phyloP scores from a whole-genome alignment of 441 rosid genomes.

The Adansonia gregorii region DNA sequence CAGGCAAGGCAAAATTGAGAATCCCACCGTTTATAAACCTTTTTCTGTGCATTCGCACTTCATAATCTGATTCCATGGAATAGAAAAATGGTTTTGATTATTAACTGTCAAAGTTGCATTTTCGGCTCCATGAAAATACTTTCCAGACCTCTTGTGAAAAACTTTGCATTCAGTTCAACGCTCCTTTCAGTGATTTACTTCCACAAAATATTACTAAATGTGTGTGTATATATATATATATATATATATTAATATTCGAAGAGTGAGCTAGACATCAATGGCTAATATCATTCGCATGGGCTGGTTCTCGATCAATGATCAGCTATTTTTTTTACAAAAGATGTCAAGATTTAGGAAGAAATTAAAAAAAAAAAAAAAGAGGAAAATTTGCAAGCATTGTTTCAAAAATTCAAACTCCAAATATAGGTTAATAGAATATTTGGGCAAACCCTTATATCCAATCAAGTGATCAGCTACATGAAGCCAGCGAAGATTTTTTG shows the following conservation, averaged over 20 bases:
- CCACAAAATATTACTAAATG: not conserved
- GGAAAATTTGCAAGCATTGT: too few species aligned
- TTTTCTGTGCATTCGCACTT: not conserved
- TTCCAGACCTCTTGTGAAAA: not conserved
- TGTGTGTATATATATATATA: not conserved
- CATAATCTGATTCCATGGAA: not conserved
- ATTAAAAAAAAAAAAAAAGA: too few species aligned
- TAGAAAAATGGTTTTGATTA: not conserved
- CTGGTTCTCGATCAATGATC: slow-evolving; percentile 3
- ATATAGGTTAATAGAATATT: too few species aligned
- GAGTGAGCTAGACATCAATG: slow-evolving; percentile 5
- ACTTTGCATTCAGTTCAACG: not conserved
- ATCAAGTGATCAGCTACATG: too few species aligned
- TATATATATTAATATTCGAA: not conserved
- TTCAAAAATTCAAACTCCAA: too few species aligned
- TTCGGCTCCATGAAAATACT: slow-evolving; percentile 11
- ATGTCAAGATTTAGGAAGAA: too few species aligned
- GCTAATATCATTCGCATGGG: not conserved
- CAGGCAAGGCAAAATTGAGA: not conserved
- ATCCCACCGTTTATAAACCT: not conserved
- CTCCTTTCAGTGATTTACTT: not conserved
- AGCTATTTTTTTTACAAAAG: too few species aligned
- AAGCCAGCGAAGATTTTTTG: not conserved
- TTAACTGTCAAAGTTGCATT: not conserved
- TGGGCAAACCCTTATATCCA: too few species aligned